Conservation (phyloP, 257 asterid genomes). For the Haberlea rhodopensis region DNA sequence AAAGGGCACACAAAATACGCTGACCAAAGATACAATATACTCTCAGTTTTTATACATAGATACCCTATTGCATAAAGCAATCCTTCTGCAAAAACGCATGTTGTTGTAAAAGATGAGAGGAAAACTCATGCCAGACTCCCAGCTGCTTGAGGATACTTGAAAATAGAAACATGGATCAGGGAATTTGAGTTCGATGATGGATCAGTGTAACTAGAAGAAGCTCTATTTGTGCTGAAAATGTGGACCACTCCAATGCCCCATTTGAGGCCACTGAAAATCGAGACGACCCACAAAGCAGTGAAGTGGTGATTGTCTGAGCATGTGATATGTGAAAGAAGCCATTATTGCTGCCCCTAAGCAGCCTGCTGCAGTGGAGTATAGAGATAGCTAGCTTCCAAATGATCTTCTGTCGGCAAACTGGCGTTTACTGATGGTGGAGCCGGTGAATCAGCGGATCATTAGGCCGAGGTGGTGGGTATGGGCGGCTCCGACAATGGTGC, state of each 20-base stretch:
- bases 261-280: slow-evolving; percentile 78
- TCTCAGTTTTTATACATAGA: slow-evolving; percentile 44
- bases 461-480: slow-evolving; percentile 76
- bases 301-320: slow-evolving; percentile 65
- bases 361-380: slow-evolving; percentile 72
- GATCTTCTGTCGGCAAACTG: slow-evolving; percentile 53
- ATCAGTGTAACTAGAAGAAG: slow-evolving; percentile 23
- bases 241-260: slow-evolving; percentile 74
- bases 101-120: slow-evolving; percentile 66
- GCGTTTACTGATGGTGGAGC: slow-evolving; percentile 40
- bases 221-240: slow-evolving; percentile 46
- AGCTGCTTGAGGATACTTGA: slow-evolving; percentile 71
- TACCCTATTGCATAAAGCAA: slow-evolving; percentile 63
- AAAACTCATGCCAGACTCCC: slow-evolving; percentile 79
- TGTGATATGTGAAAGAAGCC: slow-evolving; percentile 63
- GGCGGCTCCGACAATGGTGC: slow-evolving; percentile 59
- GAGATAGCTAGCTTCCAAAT: slow-evolving; percentile 62
- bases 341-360: slow-evolving; percentile 75
- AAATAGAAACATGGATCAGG: slow-evolving; percentile 54
- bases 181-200: slow-evolving; percentile 29
- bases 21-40: slow-evolving; percentile 54
- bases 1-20: slow-evolving; percentile 73
- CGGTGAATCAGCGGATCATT: slow-evolving; percentile 68
- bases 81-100: slow-evolving; percentile 68
- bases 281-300: slow-evolving; percentile 79